Base-by-base conservation (phyloP, 192 early-diverging fungal species). In the Geosiphon pyriformis region DNA sequence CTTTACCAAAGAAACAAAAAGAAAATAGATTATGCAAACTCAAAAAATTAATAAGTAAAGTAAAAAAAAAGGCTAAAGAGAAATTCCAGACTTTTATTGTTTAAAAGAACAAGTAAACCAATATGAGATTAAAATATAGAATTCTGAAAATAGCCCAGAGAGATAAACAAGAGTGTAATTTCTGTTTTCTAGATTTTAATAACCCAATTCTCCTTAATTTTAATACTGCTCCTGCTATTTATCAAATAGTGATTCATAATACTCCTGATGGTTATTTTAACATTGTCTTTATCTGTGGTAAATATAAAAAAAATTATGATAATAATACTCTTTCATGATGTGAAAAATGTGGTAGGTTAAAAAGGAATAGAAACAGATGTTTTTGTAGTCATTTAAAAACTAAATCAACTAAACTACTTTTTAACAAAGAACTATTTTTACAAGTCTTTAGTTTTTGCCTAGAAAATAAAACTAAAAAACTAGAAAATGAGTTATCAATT, bases 41-140 rank as follows among this genome's bases (percentile, higher is more conserved):
- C 2, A 55, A 55, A 23, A 12, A 54, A 54, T 54, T 54, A 54
- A 20, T 54, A 54, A 54, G 52, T 54, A 54, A 54, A 54, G 23
- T 26, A n/a, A 54, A 54, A 54, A 20, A 54, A 54, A 54, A 42
- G 15, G 15, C 37, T 26, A 23, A 54, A 54, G 52, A 54, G 52
- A 54, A 54, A 54, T 54, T 54, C 52, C 20, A 54, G 53, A 55
- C 53, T 55, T 55, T 55, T 59, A 59, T 59, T 59, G 4, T 59
- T 59, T 26, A 59, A 32, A 59, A 59, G 30, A 59, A 32, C 27
- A 59, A 59, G 33, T 59, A 59, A 59, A 59, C 22, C 56, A 52
- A 58, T 58, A 58, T 33, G 56, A 30, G 56, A 59, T 32, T 59
- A 59, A 30, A 59, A 59, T 59, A 59, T 59, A 59, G 56, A 59